These are phyloP conservation scores for Pestalotiopsis sp. DNA, from an alignment of 2,329 filamentous ascomycete species.

Conservation along the genomic window DNA sequence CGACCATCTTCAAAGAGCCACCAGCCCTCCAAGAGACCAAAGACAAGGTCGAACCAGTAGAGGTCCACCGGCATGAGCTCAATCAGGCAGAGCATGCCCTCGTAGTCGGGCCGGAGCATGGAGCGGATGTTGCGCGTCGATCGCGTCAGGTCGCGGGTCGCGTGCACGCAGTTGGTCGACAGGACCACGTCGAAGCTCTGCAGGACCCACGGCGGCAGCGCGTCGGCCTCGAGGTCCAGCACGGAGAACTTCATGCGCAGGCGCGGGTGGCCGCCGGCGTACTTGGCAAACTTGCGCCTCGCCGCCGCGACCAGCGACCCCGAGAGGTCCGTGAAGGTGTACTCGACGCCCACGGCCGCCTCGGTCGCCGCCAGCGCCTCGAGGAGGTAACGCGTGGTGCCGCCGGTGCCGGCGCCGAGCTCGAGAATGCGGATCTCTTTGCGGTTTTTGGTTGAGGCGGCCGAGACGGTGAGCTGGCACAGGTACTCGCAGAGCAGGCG, in stretches of 20 bases:
- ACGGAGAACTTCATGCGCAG: conserved; percentile 26
- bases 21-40: conserved; percentile 38
- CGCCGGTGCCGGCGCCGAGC: conserved; percentile 45
- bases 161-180: conserved; percentile 38
- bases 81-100: conserved; percentile 30
- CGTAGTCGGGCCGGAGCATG: conserved; percentile 24
- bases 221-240: conserved; percentile 21
- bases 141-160: conserved; percentile 21
- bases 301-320: conserved; percentile 25
- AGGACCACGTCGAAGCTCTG: conserved; percentile 32
- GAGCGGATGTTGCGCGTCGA: conserved; percentile 26
- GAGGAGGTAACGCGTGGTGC: conserved; percentile 37
- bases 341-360: conserved; percentile 30
- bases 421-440: conserved; percentile 39
- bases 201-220: not conserved
- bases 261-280: not conserved
- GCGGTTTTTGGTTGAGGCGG: conserved; percentile 5
- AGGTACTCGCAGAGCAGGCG: not conserved
- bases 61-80: conserved; percentile 12
- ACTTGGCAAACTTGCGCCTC: not conserved
- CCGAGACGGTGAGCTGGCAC: conserved; percentile 20
- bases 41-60: conserved; percentile 32
- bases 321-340: conserved; percentile 46
- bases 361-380: conserved; percentile 20
- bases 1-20: conserved; percentile 30